Evolutionary conservation across 129 eudicot species (phyloP), one percentile per base, ranked within the genome.

Genomic region (Rutidosis leptorrhynchoides): DNA sequence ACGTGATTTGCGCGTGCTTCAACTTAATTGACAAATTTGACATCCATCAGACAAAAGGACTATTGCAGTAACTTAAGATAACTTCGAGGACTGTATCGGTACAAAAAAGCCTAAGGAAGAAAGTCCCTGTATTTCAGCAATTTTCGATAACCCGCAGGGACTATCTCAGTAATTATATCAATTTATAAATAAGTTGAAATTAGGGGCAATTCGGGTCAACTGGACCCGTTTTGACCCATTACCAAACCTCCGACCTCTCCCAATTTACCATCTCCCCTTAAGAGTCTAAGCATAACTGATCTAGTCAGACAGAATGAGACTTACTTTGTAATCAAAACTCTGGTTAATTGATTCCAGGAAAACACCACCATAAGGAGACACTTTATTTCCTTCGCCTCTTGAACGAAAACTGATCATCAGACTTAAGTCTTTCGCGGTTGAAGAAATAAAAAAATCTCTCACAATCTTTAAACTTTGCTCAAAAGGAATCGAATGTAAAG

Each of bases 391-490:
- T 30, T 80, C 71, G 33, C 63, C 74, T 52, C 78, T 59, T 48
- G 84, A 76, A 21, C 82, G 83, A 53, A 85, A 92, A 81, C 87
- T 74, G 60, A 92, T 80, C 89, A 92, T 92, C 84, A 88, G 62
- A 69, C 98, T 92, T 72, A 87, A 82, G 75, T 92, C 98, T 83
- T 92, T 92, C 19, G 95, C 87, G 30, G 98, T 92, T 71, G 96
- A 83, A 65, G 98, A 71, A 54, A 85, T 74, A 73, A 85, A 70
- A 75, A 79, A 88, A 68, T 88, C 83, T 78, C 84, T 88, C 60
- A 92, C 91, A 65, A 85, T 69, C 82, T 83, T 82, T 66, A 82
- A 58, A 35, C 85, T 83, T 67, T 85, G 84, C 25, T 82, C 90
- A 37, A 69, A 56, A 10, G 91, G 75, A 46, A 81, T 56, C 1